Evolutionary conservation across 345 rosid species (phyloP), one percentile per base, ranked within the genome.

Genomic region (Murraya paniculata): DNA sequence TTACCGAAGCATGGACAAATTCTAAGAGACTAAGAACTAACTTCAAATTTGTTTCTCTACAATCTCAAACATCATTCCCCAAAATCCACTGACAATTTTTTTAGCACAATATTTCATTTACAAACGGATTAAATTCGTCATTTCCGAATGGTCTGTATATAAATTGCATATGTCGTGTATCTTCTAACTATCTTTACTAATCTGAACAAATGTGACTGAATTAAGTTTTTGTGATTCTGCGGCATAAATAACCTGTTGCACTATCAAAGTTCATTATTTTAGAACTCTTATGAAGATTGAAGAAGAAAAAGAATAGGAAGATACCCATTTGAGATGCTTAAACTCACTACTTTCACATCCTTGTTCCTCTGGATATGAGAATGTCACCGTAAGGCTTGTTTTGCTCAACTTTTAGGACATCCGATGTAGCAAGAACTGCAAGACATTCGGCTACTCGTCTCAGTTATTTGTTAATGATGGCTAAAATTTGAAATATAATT

Each of bases 361-460:
- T 92, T 53, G 87, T 68, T 82, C 98, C 97, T 82, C 84, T 85
- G 28, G 92, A 89, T 77, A 95, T 84, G 81, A 88, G 84, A 84
- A 93, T 87, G 65, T 93, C 98, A 9, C 94, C 94, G 58, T 86
- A 93, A 71, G 99, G 90, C 53, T 69, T 64, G 61, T 77, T 72
- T 57, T 93, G 98, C 55, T 87, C 81, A 66, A 95, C 97, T 78
- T 69, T 83, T 57, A 95, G 83, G 73, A 61, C 57, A 75, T 88
- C 92, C 2, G 80, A 91, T 75, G 96, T 77, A 0, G 92, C 92
- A 64, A 93, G 89, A 78, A 93, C 98, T 95, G 93, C 81, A 73
- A 71, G 38, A 72, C 67, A 64, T 65, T 27, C 50, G 75, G 57
- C 28, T 11, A 55, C 14, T 45, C 27, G 28, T 73, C 64, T 62